Base-by-base conservation (phyloP, 2,329 filamentous ascomycete genomes). In the Cyphellophora attinorum region DNA sequence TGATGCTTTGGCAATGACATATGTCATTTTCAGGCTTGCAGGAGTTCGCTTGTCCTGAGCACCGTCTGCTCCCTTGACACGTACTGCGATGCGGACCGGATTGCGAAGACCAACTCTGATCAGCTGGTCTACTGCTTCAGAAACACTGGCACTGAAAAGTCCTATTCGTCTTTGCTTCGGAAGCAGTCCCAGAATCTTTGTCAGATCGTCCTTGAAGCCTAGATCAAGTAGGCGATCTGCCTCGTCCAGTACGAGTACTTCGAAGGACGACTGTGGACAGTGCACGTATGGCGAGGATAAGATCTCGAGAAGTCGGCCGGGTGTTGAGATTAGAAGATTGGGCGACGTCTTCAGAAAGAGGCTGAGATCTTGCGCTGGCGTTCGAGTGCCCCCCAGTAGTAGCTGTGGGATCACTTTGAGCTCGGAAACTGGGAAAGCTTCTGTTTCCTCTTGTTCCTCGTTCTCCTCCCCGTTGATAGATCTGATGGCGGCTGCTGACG, bases 111-210 rank as follows among this genome's bases (percentile, higher is more conserved):
- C 91, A 5, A 95, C 85, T 21, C 88, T 75, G 34, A 98, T 86
- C 35, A 98, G 81, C 54, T 95, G 84, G 43, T 88, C 80, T 1
- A 98, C 84, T 2, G 91, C 91, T 54, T 96, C 91, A 49, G 82
- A 91, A n/a, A 98, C 83, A 51, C 83, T 93, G 10, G 91, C 91
- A 52, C 85, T 94, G 61, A 96, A 98, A 0, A 98, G 65, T 0
- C 91, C 91, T 0, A 91, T 98, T 31, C 91, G 74, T 33, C 91
- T 72, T 56, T 98, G 91, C 54, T 98, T 98, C 0, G 91, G 91
- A 5, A 98, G 63, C 11, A 82, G 74, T 0, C 76, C 75, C 14
- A 98, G 64, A 13, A 50, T 48, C 36, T 77, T 83, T 48, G 91
- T 85, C 17, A 98, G 61, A 47, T 94, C 86, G 37, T 84, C 79